Percentiles rank a stretch among this genome's conserved stretches.
Conservation (phyloP, 164 flowering plant genomes). For the Saururus chinensis region DNA sequence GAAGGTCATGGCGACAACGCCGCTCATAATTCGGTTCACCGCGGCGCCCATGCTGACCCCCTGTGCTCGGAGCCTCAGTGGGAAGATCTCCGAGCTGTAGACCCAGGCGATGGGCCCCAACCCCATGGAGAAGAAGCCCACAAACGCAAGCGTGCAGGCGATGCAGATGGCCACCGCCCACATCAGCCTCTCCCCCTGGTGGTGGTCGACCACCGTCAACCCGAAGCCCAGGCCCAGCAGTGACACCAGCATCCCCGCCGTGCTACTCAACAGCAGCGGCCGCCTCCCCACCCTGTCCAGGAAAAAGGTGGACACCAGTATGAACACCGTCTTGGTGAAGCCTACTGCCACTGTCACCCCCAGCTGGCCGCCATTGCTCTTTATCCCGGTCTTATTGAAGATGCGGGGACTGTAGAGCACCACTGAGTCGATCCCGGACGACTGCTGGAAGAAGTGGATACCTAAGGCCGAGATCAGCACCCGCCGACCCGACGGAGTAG, state of each 20-base stretch:
- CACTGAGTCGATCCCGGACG: constrained; percentile 62
- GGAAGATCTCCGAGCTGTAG: constrained; percentile 65
- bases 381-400: constrained; percentile 56
- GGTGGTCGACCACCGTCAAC: constrained; percentile 33
- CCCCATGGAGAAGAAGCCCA: constrained; percentile 57
- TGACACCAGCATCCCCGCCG: constrained; percentile 47
- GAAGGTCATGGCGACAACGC: constrained; percentile 45
- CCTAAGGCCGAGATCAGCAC: constrained; percentile 46
- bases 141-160: constrained; percentile 23
- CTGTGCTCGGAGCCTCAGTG: constrained; percentile 50
- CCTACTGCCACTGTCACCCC: constrained; percentile 70
- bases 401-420: constrained; percentile 63
- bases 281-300: constrained; percentile 52
- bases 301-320: constrained; percentile 45
- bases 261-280: constrained; percentile 47
- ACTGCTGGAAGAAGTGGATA: constrained; percentile 68
- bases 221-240: constrained; percentile 25
- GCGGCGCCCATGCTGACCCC: constrained; percentile 47
- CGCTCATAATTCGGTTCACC: constrained; percentile 46
- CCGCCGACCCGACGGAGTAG: constrained; percentile 54
- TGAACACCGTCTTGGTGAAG: constrained; percentile 38
- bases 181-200: constrained; percentile 13
- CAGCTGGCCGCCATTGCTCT: constrained; percentile 12
- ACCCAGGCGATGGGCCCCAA: constrained; percentile 85
- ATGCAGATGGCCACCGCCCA: constrained; percentile 47